phyloP scores from a whole-genome alignment of 2,329 filamentous ascomycete species.

The Fusarium pininemorale region DNA sequence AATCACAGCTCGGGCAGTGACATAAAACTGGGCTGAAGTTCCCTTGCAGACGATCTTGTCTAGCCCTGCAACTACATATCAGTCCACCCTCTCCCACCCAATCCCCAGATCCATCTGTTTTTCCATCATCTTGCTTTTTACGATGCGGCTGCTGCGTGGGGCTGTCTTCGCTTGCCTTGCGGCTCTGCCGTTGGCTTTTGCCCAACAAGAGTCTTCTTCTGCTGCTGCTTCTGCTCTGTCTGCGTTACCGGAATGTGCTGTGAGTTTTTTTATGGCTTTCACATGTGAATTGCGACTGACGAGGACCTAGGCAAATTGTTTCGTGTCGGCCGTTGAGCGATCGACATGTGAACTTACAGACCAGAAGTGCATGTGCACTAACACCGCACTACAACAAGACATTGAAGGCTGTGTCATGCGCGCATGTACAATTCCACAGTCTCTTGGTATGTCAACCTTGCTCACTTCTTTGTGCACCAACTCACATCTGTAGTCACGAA shows the following conservation, averaged over 20 bases:
- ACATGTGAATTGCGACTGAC: not conserved
- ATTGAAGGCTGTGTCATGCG: slow-evolving; percentile 42
- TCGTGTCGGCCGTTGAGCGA: slow-evolving; percentile 32
- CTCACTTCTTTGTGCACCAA: not conserved
- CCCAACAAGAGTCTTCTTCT: not conserved
- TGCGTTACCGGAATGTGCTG: slow-evolving; percentile 46
- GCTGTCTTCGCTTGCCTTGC: slow-evolving; percentile 10
- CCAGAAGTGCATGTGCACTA: slow-evolving; percentile 46
- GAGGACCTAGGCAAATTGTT: slow-evolving; percentile 39
- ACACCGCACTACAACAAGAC: slow-evolving; percentile 36
- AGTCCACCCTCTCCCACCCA: not conserved
- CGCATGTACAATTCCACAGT: slow-evolving; percentile 45
- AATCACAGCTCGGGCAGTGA: not conserved
- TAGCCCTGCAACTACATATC: not conserved
- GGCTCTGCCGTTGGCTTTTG: slow-evolving; percentile 6
- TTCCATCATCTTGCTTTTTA: not conserved
- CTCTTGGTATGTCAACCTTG: slow-evolving; percentile 40
- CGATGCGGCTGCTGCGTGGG: slow-evolving; percentile 9
- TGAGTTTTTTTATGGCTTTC: slow-evolving; percentile 24
- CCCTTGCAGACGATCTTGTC: not conserved
- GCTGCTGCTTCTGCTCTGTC: slow-evolving; percentile 14
- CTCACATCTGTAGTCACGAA: slow-evolving; percentile 32
- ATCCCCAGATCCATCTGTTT: not conserved
- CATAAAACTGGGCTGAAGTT: not conserved
- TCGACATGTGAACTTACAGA: slow-evolving; percentile 43